Conservation (phyloP, 495 filamentous ascomycete species). For the Neurospora sp. region DNA sequence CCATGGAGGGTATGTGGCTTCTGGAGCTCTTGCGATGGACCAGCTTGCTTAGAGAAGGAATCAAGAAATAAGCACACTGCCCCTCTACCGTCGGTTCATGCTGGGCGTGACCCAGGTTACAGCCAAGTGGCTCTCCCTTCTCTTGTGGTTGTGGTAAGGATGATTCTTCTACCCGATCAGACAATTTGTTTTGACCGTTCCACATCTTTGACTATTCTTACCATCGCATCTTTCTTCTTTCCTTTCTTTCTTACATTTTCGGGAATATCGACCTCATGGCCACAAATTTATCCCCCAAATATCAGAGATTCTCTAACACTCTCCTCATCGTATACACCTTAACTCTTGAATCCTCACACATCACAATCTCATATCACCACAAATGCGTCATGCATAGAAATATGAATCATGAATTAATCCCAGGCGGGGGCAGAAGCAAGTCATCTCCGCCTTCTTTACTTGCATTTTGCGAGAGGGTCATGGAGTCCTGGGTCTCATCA, state of each 20-base stretch:
- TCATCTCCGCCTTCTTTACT: background rate
- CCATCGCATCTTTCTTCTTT: background rate
- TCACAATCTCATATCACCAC: background rate
- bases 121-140: background rate
- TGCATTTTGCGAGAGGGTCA: constrained; percentile 1
- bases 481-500: constrained; percentile 7
- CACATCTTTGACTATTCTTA: background rate
- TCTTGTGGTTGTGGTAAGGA: background rate
- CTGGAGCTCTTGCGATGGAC: background rate
- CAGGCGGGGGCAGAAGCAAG: background rate
- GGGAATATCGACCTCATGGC: background rate
- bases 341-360: background rate
- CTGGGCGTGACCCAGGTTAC: background rate
- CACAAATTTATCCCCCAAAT: background rate
- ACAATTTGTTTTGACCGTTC: background rate
- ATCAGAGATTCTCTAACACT: background rate
- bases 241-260: background rate
- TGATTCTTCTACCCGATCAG: background rate
- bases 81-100: constrained; percentile 1
- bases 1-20: background rate
- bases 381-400: background rate
- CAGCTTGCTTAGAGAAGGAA: background rate
- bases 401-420: background rate
- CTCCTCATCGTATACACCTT: background rate
- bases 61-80: background rate